Evolutionary conservation across 345 rosid genomes (phyloP).

Genomic region (Rhizophora apiculata): DNA sequence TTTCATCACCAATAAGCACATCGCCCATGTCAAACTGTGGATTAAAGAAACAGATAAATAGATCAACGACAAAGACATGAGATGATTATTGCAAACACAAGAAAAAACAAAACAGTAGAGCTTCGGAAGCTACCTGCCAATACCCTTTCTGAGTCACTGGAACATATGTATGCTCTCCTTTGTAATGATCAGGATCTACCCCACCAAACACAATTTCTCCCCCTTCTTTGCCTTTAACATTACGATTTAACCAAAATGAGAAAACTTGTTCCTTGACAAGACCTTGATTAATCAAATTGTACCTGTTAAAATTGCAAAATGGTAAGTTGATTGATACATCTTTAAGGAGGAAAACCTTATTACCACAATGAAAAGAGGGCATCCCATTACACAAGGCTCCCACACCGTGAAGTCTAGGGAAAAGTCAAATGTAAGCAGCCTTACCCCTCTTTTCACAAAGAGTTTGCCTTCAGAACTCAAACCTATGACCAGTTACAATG

Average conservation of each 20-base stretch:
- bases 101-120: background rate
- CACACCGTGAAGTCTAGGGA: no score
- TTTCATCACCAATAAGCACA: conserved; percentile 17
- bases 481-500: no score
- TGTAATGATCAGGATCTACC: conserved; percentile 30
- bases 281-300: conserved; percentile 30
- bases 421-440: no score
- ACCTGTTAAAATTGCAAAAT: conserved; percentile 17
- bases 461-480: no score
- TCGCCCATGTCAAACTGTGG: conserved; percentile 32
- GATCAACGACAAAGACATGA: background rate
- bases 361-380: no score
- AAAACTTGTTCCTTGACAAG: conserved; percentile 25
- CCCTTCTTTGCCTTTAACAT: conserved; percentile 29
- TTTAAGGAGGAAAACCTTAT: no score
- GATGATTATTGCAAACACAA: background rate
- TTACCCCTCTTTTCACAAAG: no score
- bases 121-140: conserved; percentile 29
- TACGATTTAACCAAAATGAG: conserved; percentile 35
- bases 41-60: conserved; percentile 2
- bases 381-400: no score
- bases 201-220: conserved; percentile 39
- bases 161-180: conserved; percentile 33
- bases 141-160: conserved; percentile 32
- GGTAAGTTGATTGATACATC: background rate